Evolutionary conservation across 345 rosid species (phyloP), one percentile per base, ranked within the genome.

Genomic region (Pistacia integerrima): DNA sequence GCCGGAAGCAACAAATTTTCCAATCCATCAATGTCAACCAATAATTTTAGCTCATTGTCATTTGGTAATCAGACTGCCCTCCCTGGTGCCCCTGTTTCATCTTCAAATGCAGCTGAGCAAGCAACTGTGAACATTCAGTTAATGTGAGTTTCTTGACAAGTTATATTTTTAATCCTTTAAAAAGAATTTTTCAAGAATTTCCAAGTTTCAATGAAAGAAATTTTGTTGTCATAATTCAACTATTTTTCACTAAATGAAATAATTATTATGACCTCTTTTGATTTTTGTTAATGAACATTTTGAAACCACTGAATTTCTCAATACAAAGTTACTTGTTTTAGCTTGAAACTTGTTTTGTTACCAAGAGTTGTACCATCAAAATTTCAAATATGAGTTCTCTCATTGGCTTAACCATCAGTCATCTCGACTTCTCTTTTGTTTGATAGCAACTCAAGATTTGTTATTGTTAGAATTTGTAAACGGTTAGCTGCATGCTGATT

Each of bases 141-240:
- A 25, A 73, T 69, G 87, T 86, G 84, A 76, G 89, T 80, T 68
- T 67, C 28, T 74, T 20, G 13, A 44, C n/a, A 55, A 30, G 51
- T 17, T 51, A 25, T 20, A 51, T 54, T 22, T 67, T 9, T 49
- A 70, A 64, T 60, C 58, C 52, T 22, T 10, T 62, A 44, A 38
- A 49, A 49, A 63, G 73, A 5, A 5, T 41, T 41, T 41, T 41
- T 41, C 46, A 71, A 33, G 11, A 60, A 64, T 52, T 64, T 71
- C 56, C 22, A 9, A 74, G 74, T 52, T 36, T 38, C 33, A 67
- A 4, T 44, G 18, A 8, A 17, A 41, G 74, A 38, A 54, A 6
- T 14, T 54, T 3, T 35, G 0, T 3, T 71, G 12, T 38, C 52
- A 11, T 18, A 5, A 16, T 48, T n/a, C 25, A 10, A 73, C 0